phyloP scores from a whole-genome alignment of 2,329 filamentous ascomycete genomes.

The Exophiala sideris region DNA sequence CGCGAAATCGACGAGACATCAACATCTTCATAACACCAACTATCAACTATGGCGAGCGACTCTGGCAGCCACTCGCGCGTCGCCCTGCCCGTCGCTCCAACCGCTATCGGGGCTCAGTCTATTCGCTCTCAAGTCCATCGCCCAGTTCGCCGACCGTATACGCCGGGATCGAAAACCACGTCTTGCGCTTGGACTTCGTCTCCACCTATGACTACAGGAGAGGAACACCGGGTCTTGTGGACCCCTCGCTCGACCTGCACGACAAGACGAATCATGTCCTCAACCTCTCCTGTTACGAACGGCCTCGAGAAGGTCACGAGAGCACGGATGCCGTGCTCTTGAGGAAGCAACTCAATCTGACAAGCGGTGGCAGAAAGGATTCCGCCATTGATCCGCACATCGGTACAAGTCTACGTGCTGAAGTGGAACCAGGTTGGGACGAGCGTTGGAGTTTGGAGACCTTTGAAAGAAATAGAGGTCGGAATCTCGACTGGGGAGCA shows the following conservation, averaged over 20 bases:
- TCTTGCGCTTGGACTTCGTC: constrained; percentile 43
- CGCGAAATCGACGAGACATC: constrained; percentile 32
- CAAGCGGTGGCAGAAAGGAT: not conserved
- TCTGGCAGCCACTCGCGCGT: constrained; percentile 23
- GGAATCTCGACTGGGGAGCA: not conserved
- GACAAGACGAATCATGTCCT: constrained; percentile 26
- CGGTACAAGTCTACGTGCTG: not conserved
- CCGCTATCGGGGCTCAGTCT: constrained; percentile 44
- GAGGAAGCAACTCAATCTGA: constrained; percentile 23
- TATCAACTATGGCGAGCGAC: constrained; percentile 12
- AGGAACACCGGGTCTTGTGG: not conserved
- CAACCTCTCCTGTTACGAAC: constrained; percentile 44
- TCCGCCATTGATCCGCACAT: too few relatives aligned
- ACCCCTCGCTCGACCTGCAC: constrained; percentile 1
- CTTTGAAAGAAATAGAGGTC: constrained; percentile 1
- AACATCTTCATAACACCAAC: constrained; percentile 42
- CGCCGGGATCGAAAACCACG: constrained; percentile 41
- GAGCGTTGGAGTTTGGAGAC: constrained; percentile 20
- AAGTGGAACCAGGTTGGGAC: constrained; percentile 17
- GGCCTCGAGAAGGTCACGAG: constrained; percentile 33
- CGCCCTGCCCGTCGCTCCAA: constrained; percentile 9
- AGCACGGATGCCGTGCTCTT: constrained; percentile 27
- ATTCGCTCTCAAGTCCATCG: constrained; percentile 44
- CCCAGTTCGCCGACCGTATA: constrained; percentile 45
- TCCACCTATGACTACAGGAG: constrained; percentile 42